A percentile compares a stretch with the other conserved stretches of the same genome.
Conservation (phyloP, 345 rosid species). For the Triadica sebifera region DNA sequence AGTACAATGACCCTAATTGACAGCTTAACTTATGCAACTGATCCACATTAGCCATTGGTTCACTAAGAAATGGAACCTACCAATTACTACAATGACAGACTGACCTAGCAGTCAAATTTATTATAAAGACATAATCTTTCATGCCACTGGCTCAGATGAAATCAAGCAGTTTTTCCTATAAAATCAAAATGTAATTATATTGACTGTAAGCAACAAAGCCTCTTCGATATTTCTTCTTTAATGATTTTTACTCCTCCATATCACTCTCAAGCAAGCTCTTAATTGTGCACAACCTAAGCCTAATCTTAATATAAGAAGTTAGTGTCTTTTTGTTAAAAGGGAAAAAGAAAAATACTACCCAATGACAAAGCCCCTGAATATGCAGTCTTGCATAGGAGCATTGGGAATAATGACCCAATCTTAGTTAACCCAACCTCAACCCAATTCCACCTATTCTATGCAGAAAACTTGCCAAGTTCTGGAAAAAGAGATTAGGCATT, state of each 20-base stretch:
- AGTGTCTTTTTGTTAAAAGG: background rate
- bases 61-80: background rate
- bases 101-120: background rate
- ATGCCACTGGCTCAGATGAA: too few species aligned
- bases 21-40: background rate
- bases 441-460: background rate
- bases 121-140: background rate
- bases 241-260: background rate
- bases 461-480: background rate
- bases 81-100: background rate
- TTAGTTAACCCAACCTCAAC: background rate
- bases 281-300: background rate
- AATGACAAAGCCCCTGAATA: background rate
- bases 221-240: background rate
- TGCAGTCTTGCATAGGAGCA: too few species aligned
- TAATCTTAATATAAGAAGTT: background rate
- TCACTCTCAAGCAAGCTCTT: background rate
- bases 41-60: background rate
- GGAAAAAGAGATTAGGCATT: too few species aligned
- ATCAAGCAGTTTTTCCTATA: background rate
- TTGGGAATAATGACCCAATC: too few species aligned
- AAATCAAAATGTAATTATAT: background rate
- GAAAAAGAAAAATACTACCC: background rate
- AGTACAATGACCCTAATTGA: background rate
- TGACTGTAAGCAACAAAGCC: background rate